Percentiles rank a stretch among this genome's conserved stretches.
These are phyloP conservation scores for Geotrichum reessii DNA, from an alignment of 1,139 yeast genomes.

Conservation along the genomic window DNA sequence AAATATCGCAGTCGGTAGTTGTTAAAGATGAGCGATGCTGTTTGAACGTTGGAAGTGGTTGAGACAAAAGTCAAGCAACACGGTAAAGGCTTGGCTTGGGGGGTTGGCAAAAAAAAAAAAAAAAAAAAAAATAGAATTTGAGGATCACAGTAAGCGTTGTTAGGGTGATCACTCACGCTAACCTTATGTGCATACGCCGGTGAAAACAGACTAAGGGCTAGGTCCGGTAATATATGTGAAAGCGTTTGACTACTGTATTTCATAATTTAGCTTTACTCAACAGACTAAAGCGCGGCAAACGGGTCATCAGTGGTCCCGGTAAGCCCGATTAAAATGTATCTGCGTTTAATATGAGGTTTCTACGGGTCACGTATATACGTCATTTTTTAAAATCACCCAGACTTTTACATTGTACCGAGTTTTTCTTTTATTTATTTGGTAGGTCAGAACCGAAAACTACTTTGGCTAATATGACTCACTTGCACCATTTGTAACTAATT, in stretches of 20 bases:
- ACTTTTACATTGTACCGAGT: no score
- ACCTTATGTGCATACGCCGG: background rate
- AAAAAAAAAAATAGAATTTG: background rate
- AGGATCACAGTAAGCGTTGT: background rate
- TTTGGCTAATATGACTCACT: no score
- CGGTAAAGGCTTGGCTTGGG: conserved; percentile 4
- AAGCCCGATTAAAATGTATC: no score
- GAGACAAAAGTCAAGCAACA: background rate
- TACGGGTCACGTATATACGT: no score
- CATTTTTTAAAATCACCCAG: no score
- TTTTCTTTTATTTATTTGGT: no score
- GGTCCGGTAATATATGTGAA: background rate
- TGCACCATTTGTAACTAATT: no score
- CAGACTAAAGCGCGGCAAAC: background rate
- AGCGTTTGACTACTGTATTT: background rate
- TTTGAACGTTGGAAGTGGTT: background rate
- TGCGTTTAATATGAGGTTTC: no score
- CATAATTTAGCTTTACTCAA: no score
- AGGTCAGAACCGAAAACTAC: no score
- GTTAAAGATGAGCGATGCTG: background rate
- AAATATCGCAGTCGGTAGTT: background rate
- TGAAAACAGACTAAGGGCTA: background rate
- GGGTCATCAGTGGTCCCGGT: background rate
- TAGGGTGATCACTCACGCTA: background rate
- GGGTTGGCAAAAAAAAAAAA: background rate